phyloP scores from a whole-genome alignment of 1,139 yeast species.

The Suhomyces wounanorum region DNA sequence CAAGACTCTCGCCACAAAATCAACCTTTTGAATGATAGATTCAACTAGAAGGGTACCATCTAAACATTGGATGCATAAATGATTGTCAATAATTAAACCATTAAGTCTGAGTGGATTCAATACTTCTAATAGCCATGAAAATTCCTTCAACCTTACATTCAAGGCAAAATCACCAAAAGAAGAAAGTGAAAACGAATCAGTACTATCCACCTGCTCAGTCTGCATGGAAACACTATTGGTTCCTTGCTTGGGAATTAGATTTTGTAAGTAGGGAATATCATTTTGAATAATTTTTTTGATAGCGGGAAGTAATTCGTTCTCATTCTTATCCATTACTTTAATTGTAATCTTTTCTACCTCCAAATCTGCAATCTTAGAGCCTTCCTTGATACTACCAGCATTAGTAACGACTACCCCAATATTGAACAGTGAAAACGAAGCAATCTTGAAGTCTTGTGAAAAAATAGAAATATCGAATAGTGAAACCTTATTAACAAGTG shows the following conservation, averaged over 20 bases:
- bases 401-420: constrained; percentile 17
- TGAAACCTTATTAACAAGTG: constrained; percentile 12
- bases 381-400: constrained; percentile 18
- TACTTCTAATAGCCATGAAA: constrained; percentile 16
- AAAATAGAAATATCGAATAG: constrained; percentile 13
- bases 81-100: constrained; percentile 23
- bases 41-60: constrained; percentile 22
- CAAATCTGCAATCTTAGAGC: constrained; percentile 18
- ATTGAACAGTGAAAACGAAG: constrained; percentile 12
- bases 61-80: constrained; percentile 17
- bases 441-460: constrained; percentile 13
- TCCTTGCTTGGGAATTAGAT: neutral
- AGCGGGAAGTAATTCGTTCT: constrained; percentile 8
- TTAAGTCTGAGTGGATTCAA: constrained; percentile 20
- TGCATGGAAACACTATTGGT: neutral
- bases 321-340: constrained; percentile 18
- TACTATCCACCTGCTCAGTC: neutral
- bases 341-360: constrained; percentile 15
- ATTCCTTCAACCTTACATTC: constrained; percentile 15
- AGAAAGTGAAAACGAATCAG: neutral
- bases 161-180: constrained; percentile 21
- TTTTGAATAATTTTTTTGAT: constrained; percentile 18
- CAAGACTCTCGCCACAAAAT: constrained; percentile 17
- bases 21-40: constrained; percentile 25
- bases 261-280: constrained; percentile 24